phyloP scores from a whole-genome alignment of 805 yeast species.

The Lachancea meyersii region DNA sequence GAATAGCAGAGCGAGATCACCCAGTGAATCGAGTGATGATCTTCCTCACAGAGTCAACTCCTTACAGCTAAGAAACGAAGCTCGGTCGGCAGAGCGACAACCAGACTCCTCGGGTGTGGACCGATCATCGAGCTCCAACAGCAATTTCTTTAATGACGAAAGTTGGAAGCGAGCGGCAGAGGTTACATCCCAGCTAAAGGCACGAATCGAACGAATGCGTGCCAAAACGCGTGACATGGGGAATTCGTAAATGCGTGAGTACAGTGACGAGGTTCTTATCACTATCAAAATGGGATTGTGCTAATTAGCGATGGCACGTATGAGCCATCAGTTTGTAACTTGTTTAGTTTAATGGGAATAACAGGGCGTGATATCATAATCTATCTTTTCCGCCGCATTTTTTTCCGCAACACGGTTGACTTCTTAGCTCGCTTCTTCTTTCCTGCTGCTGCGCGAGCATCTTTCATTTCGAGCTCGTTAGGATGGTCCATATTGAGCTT shows the following conservation, averaged over 20 bases:
- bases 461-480: conserved; percentile 1
- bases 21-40: conserved; percentile 28
- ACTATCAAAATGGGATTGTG: no score
- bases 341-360: background rate
- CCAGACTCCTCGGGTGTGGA: background rate
- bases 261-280: background rate
- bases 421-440: conserved; percentile 4
- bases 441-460: conserved; percentile 2
- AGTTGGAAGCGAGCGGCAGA: conserved; percentile 89
- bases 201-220: conserved; percentile 84
- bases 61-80: conserved; percentile 14
- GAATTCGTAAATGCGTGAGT: background rate
- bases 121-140: conserved; percentile 1
- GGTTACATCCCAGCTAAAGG: conserved; percentile 78
- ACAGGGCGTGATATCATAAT: background rate
- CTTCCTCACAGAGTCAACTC: conserved; percentile 29
- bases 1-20: conserved; percentile 35
- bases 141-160: conserved; percentile 45
- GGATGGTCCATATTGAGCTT: conserved; percentile 7
- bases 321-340: conserved; percentile 2
- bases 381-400: conserved; percentile 2
- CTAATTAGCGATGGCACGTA: no score
- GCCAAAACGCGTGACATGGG: conserved; percentile 40
- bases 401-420: background rate
- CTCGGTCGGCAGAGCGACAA: background rate